Evolutionary conservation across 768 basidiomycete species (phyloP).

Genomic region (Lentinula aciculospora): DNA sequence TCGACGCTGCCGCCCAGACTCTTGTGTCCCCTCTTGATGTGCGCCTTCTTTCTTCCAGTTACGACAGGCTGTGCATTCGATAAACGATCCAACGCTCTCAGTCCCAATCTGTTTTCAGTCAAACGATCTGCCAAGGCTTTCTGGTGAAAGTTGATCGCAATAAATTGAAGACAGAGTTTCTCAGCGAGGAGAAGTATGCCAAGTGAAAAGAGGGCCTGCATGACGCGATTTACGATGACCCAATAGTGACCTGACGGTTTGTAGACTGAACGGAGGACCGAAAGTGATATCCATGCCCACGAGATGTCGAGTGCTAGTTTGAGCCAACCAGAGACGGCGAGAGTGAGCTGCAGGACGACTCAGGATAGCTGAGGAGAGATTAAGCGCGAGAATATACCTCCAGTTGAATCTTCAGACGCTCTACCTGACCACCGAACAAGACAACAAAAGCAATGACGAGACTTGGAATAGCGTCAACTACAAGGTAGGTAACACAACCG

Average conservation of each 20-base stretch:
- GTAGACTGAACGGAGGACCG: conserved; percentile 51
- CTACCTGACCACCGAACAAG: conserved; percentile 54
- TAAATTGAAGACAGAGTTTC: conserved; percentile 61
- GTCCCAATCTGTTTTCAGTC: conserved; percentile 60
- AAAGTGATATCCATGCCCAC: conserved; percentile 74
- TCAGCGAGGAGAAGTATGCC: conserved; percentile 38
- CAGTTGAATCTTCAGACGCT: conserved; percentile 60
- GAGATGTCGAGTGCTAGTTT: conserved; percentile 61
- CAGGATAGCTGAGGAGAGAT: background rate
- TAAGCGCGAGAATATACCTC: conserved; percentile 39
- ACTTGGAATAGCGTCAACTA: conserved; percentile 60
- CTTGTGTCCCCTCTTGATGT: conserved; percentile 31
- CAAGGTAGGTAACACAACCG: conserved; percentile 50
- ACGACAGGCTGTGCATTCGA: conserved; percentile 56
- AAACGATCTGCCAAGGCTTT: conserved; percentile 72
- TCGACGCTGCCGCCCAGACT: conserved; percentile 29
- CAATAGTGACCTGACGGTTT: conserved; percentile 63
- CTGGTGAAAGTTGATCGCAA: conserved; percentile 78
- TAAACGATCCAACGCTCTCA: conserved; percentile 65
- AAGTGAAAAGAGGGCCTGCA: conserved; percentile 52
- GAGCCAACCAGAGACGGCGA: conserved; percentile 67
- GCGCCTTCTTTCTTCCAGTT: conserved; percentile 12
- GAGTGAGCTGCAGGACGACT: conserved; percentile 39
- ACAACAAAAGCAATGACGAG: conserved; percentile 48
- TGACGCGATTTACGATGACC: conserved; percentile 60